Percentiles rank a stretch among this genome's conserved stretches.
Conservation (phyloP, 1,284 basidiomycete species). For the Schizophyllum amplum region DNA sequence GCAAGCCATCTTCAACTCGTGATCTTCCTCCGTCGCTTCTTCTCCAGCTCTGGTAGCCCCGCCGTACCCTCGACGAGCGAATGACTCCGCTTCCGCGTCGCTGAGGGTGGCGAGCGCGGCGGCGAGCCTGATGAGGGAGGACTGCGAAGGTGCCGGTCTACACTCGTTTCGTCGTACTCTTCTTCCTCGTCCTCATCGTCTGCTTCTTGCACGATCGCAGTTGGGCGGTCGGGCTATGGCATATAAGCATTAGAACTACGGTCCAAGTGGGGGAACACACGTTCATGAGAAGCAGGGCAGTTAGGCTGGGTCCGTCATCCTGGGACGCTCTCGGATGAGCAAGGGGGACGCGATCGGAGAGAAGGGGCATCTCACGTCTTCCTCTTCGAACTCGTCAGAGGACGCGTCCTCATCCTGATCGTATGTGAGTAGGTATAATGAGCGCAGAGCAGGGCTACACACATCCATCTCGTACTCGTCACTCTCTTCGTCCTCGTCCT, state of each 20-base stretch:
- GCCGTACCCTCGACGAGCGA: not conserved
- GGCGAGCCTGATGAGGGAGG: not conserved
- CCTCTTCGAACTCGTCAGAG: not conserved
- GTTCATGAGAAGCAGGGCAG: not conserved
- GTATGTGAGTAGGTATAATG: not conserved
- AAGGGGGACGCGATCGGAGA: not conserved
- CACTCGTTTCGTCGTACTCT: not conserved
- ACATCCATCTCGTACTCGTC: not conserved
- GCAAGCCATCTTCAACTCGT: constrained; percentile 3
- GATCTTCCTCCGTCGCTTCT: not conserved
- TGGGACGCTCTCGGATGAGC: not conserved
- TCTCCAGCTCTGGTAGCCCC: not conserved
- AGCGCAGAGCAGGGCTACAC: not conserved
- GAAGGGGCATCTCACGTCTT: not conserved
- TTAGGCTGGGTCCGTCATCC: not conserved
- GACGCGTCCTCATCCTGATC: not conserved
- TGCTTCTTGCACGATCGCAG: not conserved
- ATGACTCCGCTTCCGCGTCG: not conserved
- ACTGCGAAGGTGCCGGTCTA: not conserved
- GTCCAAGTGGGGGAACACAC: not conserved
- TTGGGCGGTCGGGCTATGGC: not conserved
- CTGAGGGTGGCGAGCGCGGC: not conserved
- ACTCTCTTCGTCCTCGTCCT: not conserved
- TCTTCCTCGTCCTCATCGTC: not conserved
- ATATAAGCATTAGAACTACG: not conserved